Conservation (phyloP, 2,329 filamentous ascomycete genomes). For the Pseudocercospora fuligena region DNA sequence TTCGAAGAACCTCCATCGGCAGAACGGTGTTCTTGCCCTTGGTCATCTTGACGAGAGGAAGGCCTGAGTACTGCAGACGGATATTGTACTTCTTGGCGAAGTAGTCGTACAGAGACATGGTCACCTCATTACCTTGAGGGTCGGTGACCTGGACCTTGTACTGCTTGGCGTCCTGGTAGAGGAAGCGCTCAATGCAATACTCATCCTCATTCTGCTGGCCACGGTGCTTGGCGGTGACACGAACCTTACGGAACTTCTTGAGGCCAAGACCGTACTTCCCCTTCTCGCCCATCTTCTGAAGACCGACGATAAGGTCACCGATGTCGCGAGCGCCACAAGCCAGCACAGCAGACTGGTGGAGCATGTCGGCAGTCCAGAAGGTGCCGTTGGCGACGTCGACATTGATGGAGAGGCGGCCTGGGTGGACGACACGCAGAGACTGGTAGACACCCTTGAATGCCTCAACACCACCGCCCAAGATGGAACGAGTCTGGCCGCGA, state of each 20-base stretch:
- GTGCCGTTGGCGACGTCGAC: slow-evolving; percentile 90
- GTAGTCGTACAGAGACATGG: slow-evolving; percentile 64
- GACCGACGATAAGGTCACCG: slow-evolving; percentile 36
- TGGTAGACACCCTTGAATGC: slow-evolving; percentile 90
- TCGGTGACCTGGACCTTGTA: slow-evolving; percentile 49
- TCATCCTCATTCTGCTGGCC: slow-evolving; percentile 40
- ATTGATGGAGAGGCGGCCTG: slow-evolving; percentile 71
- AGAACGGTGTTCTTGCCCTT: slow-evolving; percentile 55
- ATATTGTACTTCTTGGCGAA: slow-evolving; percentile 59
- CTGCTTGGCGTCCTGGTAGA: slow-evolving; percentile 48
- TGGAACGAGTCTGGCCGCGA: slow-evolving; percentile 51
- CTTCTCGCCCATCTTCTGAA: slow-evolving; percentile 28
- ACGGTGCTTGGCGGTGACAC: slow-evolving; percentile 49
- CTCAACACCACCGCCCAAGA: slow-evolving; percentile 70
- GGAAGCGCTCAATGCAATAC: slow-evolving; percentile 59
- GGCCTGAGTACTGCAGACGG: slow-evolving; percentile 48
- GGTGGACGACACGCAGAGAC: slow-evolving; percentile 75
- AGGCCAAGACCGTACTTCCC: slow-evolving; percentile 39
- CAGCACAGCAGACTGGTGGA: slow-evolving; percentile 44
- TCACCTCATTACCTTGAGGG: slow-evolving; percentile 42
- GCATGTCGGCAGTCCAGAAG: slow-evolving; percentile 69
- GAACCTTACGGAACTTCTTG: slow-evolving; percentile 49
- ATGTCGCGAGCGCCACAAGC: slow-evolving; percentile 33
- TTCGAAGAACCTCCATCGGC: slow-evolving; percentile 61
- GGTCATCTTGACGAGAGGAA: slow-evolving; percentile 65